Evolutionary conservation across 1,139 yeast genomes (phyloP).

Genomic region (Yamadazyma oceani): DNA sequence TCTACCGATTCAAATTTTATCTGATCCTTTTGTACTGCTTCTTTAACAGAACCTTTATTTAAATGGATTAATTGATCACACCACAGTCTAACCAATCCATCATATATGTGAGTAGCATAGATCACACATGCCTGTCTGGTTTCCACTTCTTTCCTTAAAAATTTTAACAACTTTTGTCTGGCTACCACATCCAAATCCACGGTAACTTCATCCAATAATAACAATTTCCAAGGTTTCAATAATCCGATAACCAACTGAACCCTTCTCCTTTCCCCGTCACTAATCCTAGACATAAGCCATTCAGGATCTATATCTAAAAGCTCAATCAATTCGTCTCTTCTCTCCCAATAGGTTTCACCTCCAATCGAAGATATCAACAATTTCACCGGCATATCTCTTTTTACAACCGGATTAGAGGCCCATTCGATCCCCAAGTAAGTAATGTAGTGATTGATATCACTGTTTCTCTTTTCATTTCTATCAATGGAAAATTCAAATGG

Average conservation of each 20-base stretch:
- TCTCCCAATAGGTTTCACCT: constrained; percentile 66
- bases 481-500: constrained; percentile 73
- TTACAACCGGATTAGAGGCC: constrained; percentile 89
- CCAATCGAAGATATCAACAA: constrained; percentile 81
- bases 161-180: constrained; percentile 68
- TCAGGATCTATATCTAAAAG: constrained; percentile 79
- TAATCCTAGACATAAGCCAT: constrained; percentile 91
- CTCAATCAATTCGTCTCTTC: constrained; percentile 73
- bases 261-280: constrained; percentile 93
- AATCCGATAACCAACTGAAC: constrained; percentile 95
- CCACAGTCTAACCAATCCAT: constrained; percentile 82
- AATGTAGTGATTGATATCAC: constrained; percentile 45
- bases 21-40: constrained; percentile 23
- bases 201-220: constrained; percentile 90
- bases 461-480: constrained; percentile 37
- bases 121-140: constrained; percentile 68
- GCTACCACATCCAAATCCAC: constrained; percentile 94
- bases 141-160: constrained; percentile 68
- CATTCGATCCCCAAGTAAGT: constrained; percentile 96
- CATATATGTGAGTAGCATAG: constrained; percentile 96
- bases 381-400: constrained; percentile 85
- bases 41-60: constrained; percentile 55
- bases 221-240: constrained; percentile 81
- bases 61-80: constrained; percentile 84
- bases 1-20: constrained; percentile 22